A percentile compares a stretch with the other conserved stretches of the same genome.
phyloP scores from a whole-genome alignment of 345 rosid species.

The Populus ilicifolia region DNA sequence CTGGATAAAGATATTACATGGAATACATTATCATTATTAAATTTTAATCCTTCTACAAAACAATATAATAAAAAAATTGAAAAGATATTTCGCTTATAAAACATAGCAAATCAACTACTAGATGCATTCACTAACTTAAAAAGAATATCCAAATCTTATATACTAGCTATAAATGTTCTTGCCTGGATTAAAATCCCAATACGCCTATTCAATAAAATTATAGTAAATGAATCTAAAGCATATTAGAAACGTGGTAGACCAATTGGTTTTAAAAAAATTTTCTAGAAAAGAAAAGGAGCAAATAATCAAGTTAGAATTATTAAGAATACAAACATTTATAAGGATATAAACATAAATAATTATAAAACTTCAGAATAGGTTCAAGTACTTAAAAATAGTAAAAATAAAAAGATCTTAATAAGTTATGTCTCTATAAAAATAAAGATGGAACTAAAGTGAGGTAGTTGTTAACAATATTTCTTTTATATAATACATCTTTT shows the following conservation, averaged over 20 bases:
- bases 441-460: not conserved
- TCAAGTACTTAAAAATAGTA: not conserved
- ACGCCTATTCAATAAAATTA: too few species aligned
- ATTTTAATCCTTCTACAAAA: too few species aligned
- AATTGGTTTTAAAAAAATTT: not conserved
- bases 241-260: not conserved
- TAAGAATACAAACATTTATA: not conserved
- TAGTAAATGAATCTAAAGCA: not conserved
- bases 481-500: not conserved
- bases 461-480: not conserved
- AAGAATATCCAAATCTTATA: not conserved
- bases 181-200: not conserved
- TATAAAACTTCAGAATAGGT: not conserved
- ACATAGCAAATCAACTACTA: not conserved
- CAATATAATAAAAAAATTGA: not conserved
- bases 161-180: not conserved
- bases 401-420: not conserved
- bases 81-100: not conserved
- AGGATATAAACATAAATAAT: too few species aligned
- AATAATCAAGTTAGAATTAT: not conserved
- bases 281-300: not conserved
- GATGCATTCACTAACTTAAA: not conserved
- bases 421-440: not conserved
- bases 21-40: too few species aligned
- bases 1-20: too few species aligned